These are phyloP conservation scores for Oryza nivara DNA, from an alignment of 176 grass and related monocot genomes.

Conservation along the genomic window DNA sequence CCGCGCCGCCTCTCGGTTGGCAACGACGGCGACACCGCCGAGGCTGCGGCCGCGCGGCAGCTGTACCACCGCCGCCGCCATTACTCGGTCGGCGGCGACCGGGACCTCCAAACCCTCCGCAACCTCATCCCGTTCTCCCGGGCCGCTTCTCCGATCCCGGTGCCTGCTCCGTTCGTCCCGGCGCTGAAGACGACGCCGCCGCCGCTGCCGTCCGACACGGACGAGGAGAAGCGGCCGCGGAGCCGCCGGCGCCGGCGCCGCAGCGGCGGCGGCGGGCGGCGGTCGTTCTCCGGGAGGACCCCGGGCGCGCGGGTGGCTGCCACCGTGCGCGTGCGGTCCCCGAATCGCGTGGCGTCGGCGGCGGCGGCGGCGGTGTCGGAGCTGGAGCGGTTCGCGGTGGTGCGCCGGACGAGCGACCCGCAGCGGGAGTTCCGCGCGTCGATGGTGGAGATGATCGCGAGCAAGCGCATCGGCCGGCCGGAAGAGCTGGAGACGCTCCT, in stretches of 20 bases:
- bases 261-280: neutral
- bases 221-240: constrained; percentile 33
- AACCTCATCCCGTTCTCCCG: constrained; percentile 54
- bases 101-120: constrained; percentile 44
- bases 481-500: constrained; percentile 85
- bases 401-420: constrained; percentile 76
- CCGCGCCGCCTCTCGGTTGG: constrained; percentile 56
- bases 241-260: constrained; percentile 32
- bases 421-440: constrained; percentile 76
- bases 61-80: constrained; percentile 45
- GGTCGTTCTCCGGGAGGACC: constrained; percentile 58
- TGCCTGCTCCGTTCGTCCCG: neutral
- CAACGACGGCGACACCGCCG: constrained; percentile 31
- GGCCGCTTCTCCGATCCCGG: neutral
- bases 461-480: constrained; percentile 71
- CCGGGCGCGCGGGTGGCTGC: constrained; percentile 30
- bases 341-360: neutral
- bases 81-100: constrained; percentile 62
- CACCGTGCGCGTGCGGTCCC: constrained; percentile 48
- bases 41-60: constrained; percentile 7
- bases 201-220: constrained; percentile 36
- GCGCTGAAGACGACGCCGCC: neutral
- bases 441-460: constrained; percentile 88
- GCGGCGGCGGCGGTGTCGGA: constrained; percentile 29
- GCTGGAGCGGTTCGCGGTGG: constrained; percentile 76